Percentiles rank a stretch among this genome's conserved stretches.
Evolutionary conservation across 2,329 filamentous ascomycete genomes (phyloP).

Genomic region (Diplodia corticola): DNA sequence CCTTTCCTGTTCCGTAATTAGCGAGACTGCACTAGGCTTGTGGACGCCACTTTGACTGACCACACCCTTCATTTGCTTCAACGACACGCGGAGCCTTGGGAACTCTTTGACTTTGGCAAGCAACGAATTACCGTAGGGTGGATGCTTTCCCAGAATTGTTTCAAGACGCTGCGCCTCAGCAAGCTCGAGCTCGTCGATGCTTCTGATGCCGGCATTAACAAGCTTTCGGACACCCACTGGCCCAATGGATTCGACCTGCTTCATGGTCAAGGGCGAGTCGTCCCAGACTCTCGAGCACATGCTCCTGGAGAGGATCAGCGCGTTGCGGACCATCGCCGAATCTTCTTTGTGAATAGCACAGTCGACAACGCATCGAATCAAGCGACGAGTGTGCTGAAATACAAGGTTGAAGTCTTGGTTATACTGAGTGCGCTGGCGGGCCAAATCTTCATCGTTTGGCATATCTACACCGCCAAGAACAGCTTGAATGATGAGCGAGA

Average conservation of each 20-base stretch:
- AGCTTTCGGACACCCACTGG: conserved; percentile 74
- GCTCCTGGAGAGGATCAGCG: conserved; percentile 76
- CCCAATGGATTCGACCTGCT: conserved; percentile 79
- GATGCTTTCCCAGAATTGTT: conserved; percentile 72
- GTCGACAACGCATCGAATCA: conserved; percentile 75
- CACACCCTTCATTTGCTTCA: conserved; percentile 52
- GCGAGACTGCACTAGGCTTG: background rate
- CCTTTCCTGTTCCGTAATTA: conserved; percentile 27
- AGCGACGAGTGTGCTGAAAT: conserved; percentile 67
- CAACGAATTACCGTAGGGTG: conserved; percentile 76
- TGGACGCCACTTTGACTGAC: conserved; percentile 27
- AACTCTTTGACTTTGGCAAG: conserved; percentile 67
- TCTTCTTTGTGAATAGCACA: conserved; percentile 67
- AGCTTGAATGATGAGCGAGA: conserved; percentile 75
- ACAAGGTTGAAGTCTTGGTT: conserved; percentile 62
- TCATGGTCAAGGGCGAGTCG: conserved; percentile 74
- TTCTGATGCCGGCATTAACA: conserved; percentile 67
- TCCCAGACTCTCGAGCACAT: conserved; percentile 80
- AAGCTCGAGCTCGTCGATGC: conserved; percentile 67
- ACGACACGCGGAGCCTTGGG: conserved; percentile 62
- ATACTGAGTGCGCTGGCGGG: conserved; percentile 58
- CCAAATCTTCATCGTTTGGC: conserved; percentile 51
- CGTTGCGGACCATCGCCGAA: conserved; percentile 65
- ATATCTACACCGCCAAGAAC: conserved; percentile 67
- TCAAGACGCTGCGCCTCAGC: conserved; percentile 75